These are phyloP conservation scores for Fusarium agapanthi DNA, from an alignment of 2,329 filamentous ascomycete species.

Conservation along the genomic window DNA sequence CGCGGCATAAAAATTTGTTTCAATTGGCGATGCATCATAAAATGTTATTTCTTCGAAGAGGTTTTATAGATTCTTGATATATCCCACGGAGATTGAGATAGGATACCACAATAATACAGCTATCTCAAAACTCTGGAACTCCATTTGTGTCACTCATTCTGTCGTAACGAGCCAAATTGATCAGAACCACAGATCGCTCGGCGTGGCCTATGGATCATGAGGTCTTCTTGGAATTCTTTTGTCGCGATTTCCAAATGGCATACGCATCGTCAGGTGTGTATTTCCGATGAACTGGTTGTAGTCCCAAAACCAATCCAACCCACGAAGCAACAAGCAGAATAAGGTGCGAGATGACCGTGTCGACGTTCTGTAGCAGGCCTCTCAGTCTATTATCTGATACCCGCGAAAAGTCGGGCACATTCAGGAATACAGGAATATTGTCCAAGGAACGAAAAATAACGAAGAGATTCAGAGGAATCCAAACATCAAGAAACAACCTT, in stretches of 20 bases:
- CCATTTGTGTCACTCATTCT: background rate
- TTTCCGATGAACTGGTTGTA: background rate
- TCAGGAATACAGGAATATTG: slow-evolving; percentile 44
- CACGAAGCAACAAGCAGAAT: background rate
- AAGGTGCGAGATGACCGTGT: background rate
- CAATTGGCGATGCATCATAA: background rate
- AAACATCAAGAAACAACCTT: slow-evolving; percentile 34
- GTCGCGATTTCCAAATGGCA: background rate
- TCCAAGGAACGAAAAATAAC: slow-evolving; percentile 43
- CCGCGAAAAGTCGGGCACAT: background rate
- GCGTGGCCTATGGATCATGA: accelerated
- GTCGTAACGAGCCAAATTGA: background rate
- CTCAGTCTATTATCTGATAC: accelerated
- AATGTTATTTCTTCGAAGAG: background rate
- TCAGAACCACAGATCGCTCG: accelerated
- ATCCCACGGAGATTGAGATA: background rate
- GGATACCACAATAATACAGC: background rate
- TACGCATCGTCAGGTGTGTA: slow-evolving; percentile 8
- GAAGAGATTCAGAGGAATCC: slow-evolving; percentile 44
- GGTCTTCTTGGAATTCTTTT: accelerated
- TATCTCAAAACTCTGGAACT: background rate
- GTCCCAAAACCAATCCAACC: background rate
- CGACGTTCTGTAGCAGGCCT: background rate
- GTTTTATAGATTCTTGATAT: background rate
- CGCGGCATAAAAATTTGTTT: background rate